These are phyloP conservation scores for Psilocybe cyanescens DNA, from an alignment of 768 basidiomycete species.

Conservation along the genomic window DNA sequence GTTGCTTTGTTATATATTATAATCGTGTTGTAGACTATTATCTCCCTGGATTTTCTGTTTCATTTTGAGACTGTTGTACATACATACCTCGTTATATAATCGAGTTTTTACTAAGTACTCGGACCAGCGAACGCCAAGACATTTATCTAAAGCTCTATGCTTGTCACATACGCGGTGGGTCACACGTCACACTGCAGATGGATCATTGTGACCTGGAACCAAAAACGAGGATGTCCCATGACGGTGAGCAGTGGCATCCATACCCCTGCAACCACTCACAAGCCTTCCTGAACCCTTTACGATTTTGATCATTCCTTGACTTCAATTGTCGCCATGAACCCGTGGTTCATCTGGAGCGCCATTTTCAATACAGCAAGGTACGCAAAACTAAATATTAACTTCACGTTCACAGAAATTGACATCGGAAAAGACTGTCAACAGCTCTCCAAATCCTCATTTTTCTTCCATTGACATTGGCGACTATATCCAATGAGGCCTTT, in stretches of 20 bases:
- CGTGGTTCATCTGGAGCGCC: conserved; percentile 71
- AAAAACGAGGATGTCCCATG: conserved; percentile 5
- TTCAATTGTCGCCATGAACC: conserved; percentile 43
- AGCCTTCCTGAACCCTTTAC: neutral
- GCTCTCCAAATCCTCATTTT: conserved; percentile 82
- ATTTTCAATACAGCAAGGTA: conserved; percentile 68
- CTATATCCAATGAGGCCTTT: conserved; percentile 79
- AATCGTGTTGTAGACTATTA: conserved; percentile 4
- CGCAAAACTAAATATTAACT: neutral
- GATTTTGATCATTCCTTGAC: neutral
- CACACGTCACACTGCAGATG: conserved; percentile 4
- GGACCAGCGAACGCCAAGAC: neutral
- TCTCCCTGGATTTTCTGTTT: neutral
- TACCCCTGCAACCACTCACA: conserved; percentile 5
- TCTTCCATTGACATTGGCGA: conserved; percentile 83
- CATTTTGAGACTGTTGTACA: conserved; percentile 4
- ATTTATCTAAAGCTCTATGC: neutral
- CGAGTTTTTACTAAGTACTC: too few species aligned
- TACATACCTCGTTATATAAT: neutral
- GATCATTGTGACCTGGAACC: neutral
- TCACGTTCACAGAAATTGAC: neutral
- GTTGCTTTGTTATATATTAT: neutral
- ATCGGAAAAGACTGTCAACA: conserved; percentile 61
- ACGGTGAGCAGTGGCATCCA: conserved; percentile 14
- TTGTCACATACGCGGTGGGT: conserved; percentile 15